Base-by-base conservation (phyloP, 371 early-diverging fungal species). In the Batrachochytrium dendrobatidis region DNA sequence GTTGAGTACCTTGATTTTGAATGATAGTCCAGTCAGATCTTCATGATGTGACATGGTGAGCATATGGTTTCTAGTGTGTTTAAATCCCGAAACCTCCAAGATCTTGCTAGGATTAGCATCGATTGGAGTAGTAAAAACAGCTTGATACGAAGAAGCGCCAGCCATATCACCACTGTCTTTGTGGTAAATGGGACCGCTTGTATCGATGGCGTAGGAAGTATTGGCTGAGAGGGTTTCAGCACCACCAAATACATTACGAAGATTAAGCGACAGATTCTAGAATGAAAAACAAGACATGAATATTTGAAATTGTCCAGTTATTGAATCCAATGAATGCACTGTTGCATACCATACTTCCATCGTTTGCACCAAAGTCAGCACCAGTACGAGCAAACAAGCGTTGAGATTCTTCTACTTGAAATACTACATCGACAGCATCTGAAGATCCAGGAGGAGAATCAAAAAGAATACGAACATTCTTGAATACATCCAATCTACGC, bases 241-340 rank as follows among this genome's bases (percentile, higher is more conserved):
- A 15, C 83, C 86, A 25, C 94, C 94, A 69, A 89, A 86, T 3
- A 84, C 77, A 56, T 94, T 92, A 59, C 86, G 83, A 10, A 87
- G 53, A 18, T 75, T 81, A 39, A 86, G 56, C 0, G 89, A 81
- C 18, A 72, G 55, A 49, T 64, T 70, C 77, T 76, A 32, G 5
- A 24, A 3, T 26, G 29, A 54, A 12, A 5, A 25, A 45, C 49
- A 53, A 12, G 10, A 26, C 18, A 48, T 32, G 32, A 5, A 29
- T 5, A 10, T 32, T 3, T 7, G 24, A 60, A 15, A 39, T n/a
- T 15, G 39, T n/a, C 39, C 39, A 39, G 39, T n/a, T 12, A 15
- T 39, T 15, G 39, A 12, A 39, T 39, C 15, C n/a, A n/a, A n/a
- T n/a, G n/a, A n/a, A n/a, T n/a, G n/a, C n/a, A n/a, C n/a, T n/a